Base-by-base conservation (phyloP, 768 basidiomycete species). In the Trametes elegans region DNA sequence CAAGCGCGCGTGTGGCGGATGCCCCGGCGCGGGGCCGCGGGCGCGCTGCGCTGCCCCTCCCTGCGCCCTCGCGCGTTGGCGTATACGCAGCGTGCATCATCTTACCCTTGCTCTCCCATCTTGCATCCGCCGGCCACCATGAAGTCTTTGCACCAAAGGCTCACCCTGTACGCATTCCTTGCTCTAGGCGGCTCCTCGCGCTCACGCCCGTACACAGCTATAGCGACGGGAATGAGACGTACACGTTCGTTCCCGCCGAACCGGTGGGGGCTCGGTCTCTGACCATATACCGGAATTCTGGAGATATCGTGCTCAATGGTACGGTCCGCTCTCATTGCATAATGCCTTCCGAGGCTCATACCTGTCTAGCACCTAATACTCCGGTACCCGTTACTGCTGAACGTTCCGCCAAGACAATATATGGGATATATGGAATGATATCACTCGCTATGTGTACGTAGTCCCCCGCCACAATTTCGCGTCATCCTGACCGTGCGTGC, bases 391-490 rank as follows among this genome's bases (percentile, higher is more conserved):
- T 74, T 42, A 73, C 76, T 49, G 80, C 84, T 28, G 78, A 79
- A 58, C 82, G 83, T 57, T 83, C 82, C 43, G 76, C 77, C 60
- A 84, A 83, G 70, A 75, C 78, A 57, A 77, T 90, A 64, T 88
- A 88, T 69, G 89, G 88, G 39, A 87, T 91, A 60, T 71, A 87
- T 36, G 89, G 89, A 50, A 71, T 87, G 69, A 84, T 91, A 61
- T 85, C 88, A n/a, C 71, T 91, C 55, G 80, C 88, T 28, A 69
- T 89, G 64, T 86, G 89, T 90, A 64, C 55, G 85, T 74, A 29
- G 24, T 21, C 24, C 23, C 26, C 40, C 31, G 28, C 48, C 31
- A 16, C 29, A 18, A 10, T 19, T 11, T 19, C n/a, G n/a, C n/a
- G 8, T 24, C 38, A 10, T n/a, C 14, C 38, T 53, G 42, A 59